Base-by-base conservation (phyloP, 2,329 filamentous ascomycete genomes). In the Fusarium dlaminii region DNA sequence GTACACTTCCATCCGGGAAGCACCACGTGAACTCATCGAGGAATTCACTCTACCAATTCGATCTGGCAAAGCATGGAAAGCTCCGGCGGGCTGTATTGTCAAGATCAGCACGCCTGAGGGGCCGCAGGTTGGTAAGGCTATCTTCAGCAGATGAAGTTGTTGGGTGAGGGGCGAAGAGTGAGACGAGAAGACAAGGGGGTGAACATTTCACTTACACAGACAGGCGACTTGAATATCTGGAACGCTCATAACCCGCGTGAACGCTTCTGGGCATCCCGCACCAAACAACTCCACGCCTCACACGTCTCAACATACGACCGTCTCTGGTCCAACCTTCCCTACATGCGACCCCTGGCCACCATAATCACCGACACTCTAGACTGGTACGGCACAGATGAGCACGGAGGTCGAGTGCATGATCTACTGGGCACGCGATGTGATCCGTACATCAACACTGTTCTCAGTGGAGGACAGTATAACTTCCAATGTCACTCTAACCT, bases 401-500 rank as follows among this genome's bases (percentile, higher is more conserved):
- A 91, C 78, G 91, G 93, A 77, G 86, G 93, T 56, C 83, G 90
- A 65, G 87, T 93, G 42, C 94, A 97, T 84, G 94, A 97, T 83
- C 84, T 97, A 29, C 84, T 97, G 8, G 94, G 94, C 40, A 97
- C 94, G 32, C 86, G 94, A 48, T 97, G 94, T 82, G 94, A 96
- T 82, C 94, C 94, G 3, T 97, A 96, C 80, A 92, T 96, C 79
- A 94, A 94, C 80, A 86, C 89, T 42, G 87, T 96, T 71, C 88
- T 97, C 59, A 90, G 88, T 8, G 90, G 90, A n/a, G 87, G 89
- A 56, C 86, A 87, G 37, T 96, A 94, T 80, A 92, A 96, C 80
- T 96, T 89, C 81, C 93, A 96, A 80, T 97, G 94, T 81, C 94
- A 96, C 79, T 94, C 92, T 4, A 97, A 97, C 80, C 87, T 97